Evolutionary conservation across 352 stramenopile species (phyloP).

Genomic region (Aphanomyces cochlioides): DNA sequence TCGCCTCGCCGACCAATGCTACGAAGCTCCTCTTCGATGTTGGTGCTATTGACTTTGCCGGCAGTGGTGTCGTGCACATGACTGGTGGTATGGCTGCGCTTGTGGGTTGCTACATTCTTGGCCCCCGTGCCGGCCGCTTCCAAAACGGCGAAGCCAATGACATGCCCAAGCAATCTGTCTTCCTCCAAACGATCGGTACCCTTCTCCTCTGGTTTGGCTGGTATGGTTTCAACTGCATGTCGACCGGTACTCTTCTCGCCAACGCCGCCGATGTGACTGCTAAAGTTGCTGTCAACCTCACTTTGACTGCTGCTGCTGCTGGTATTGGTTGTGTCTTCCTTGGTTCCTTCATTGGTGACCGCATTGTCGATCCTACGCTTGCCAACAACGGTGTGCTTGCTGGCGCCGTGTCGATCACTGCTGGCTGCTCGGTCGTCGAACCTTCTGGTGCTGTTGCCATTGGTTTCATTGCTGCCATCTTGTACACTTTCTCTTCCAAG

Average conservation of each 20-base stretch:
- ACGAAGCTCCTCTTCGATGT: constrained; percentile 22
- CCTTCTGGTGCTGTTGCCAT: constrained; percentile 55
- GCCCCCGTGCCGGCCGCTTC: constrained; percentile 57
- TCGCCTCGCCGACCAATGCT: constrained; percentile 38
- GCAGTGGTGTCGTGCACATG: constrained; percentile 61
- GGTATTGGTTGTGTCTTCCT: constrained; percentile 58
- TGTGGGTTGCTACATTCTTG: constrained; percentile 56
- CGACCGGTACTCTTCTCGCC: constrained; percentile 49
- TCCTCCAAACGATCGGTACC: constrained; percentile 57
- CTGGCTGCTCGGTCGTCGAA: constrained; percentile 59
- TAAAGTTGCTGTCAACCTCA: constrained; percentile 70
- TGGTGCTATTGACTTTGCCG: constrained; percentile 67
- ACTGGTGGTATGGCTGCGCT: constrained; percentile 57
- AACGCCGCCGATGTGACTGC: constrained; percentile 36
- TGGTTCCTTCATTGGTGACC: constrained; percentile 34
- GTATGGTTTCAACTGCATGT: constrained; percentile 86
- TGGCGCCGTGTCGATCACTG: constrained; percentile 77
- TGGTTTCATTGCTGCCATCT: constrained; percentile 41
- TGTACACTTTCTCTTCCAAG: constrained; percentile 60
- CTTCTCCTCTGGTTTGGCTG: constrained; percentile 84
- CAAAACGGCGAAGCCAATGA: constrained; percentile 45
- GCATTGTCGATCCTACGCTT: constrained; percentile 42
- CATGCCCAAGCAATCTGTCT: constrained; percentile 40
- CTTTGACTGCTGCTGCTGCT: constrained; percentile 54
- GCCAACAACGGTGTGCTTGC: constrained; percentile 67